Percentiles rank a stretch among this genome's conserved stretches.
These are phyloP conservation scores for Zoysia japonica DNA, from an alignment of 176 grass and related monocot genomes.

Conservation along the genomic window DNA sequence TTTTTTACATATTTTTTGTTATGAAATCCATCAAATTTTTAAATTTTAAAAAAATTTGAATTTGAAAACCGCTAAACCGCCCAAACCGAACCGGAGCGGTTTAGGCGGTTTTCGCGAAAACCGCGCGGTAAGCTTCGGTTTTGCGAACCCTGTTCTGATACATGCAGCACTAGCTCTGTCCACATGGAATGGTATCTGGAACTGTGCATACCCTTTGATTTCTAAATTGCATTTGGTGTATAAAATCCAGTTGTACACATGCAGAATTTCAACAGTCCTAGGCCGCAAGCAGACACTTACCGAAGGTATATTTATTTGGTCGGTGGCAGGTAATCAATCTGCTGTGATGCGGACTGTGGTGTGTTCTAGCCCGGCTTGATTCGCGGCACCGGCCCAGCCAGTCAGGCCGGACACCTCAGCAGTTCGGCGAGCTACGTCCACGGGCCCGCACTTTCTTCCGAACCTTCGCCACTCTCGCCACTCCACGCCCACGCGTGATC, in stretches of 20 bases:
- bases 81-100: too few species aligned
- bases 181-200: not conserved
- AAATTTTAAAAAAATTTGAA: too few species aligned
- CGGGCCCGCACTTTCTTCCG: constrained; percentile 20
- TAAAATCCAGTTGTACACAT: not conserved
- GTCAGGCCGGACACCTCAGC: constrained; percentile 29
- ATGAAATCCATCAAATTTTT: too few species aligned
- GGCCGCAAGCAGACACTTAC: not conserved
- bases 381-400: not conserved
- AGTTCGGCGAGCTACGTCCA: constrained; percentile 18
- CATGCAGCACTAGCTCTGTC: not conserved
- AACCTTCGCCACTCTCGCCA: constrained; percentile 3
- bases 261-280: not conserved
- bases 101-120: too few species aligned
- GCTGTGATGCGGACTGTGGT: not conserved
- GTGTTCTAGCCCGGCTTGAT: not conserved
- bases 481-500: constrained; percentile 25
- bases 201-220: not conserved
- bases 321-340: constrained; percentile 26
- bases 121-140: too few species aligned
- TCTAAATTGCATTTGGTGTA: not conserved
- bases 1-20: too few species aligned
- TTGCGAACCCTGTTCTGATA: too few species aligned
- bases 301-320: not conserved
- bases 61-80: too few species aligned